Evolutionary conservation across 495 filamentous ascomycete species (phyloP), one percentile per base, ranked within the genome.

Genomic region (Xylaria bambusicola): DNA sequence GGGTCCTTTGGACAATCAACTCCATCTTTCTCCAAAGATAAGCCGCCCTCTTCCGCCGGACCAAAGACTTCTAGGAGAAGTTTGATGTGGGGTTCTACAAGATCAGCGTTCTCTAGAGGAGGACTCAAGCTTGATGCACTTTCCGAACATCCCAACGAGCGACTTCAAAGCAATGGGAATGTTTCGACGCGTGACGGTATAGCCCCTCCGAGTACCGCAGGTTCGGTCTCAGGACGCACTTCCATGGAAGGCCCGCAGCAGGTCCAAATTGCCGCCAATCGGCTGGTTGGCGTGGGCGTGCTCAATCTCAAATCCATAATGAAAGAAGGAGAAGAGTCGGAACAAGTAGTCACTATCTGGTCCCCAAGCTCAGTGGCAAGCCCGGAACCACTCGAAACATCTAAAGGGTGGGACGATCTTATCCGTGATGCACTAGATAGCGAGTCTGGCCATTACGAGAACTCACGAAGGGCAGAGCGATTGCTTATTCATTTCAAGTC

Each of bases 301-400:
- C 70, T 97, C n/a, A 88, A 89, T 60, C 76, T 97, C 23, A 92
- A 89, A 58, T 77, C 83, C 21, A 75, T 96, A 55, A 83, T 96
- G 72, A 85, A 85, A 58, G 86, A 93, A 68, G 84, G 87, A 8
- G 84, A 83, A 35, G 89, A 93, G 56, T 77, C 82, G 2, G 94
- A 97, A 56, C 88, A 90, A 54, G 79, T 88, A 6, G 76, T 98
- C 56, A 84, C 83, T 47, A 85, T 97, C 15, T 97, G 91, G 90
- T 79, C 88, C 2, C 86, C 91, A 4, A 74, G 75, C 24, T 67
- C 82, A 12, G 71, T 71, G 17, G 70, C 71, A 36, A 56, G 64
- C 26, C 68, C 82, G 8, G 82, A 85, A 31, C 75, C 75, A 33
- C 74, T 76, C 15, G 86, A 86, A n/a, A 74, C 71, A 15, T 78